Evolutionary conservation across 2,329 filamentous ascomycete species (phyloP).

Genomic region (Microcyclospora tardicrescens): DNA sequence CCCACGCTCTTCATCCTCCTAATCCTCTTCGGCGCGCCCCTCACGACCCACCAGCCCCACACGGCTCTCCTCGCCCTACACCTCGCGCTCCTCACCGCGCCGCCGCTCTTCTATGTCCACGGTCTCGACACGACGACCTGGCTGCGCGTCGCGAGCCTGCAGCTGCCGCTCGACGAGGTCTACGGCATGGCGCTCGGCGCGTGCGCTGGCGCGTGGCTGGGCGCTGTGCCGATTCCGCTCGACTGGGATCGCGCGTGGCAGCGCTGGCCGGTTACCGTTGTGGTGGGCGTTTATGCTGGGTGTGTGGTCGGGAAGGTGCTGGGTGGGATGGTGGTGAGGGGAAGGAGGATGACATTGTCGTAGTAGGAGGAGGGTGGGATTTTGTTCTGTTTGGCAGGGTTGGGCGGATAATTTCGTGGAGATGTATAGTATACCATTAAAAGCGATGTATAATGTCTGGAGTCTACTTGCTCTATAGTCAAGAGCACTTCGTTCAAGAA

Average conservation of each 20-base stretch:
- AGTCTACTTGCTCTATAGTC: no score
- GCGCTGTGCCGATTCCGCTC: constrained; percentile 85
- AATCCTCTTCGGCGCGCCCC: constrained; percentile 81
- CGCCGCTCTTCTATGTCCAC: constrained; percentile 74
- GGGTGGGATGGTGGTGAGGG: constrained; percentile 38
- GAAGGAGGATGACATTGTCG: constrained; percentile 29
- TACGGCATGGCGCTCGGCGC: constrained; percentile 73
- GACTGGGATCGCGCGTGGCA: constrained; percentile 99
- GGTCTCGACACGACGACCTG: constrained; percentile 63
- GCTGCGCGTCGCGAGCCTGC: constrained; percentile 53
- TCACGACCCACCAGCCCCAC: constrained; percentile 65
- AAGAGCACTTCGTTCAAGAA: no score
- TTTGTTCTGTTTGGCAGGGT: no score
- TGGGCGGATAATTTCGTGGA: no score
- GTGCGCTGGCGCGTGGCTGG: constrained; percentile 74
- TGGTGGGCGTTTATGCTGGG: constrained; percentile 70
- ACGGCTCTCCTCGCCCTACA: constrained; percentile 73
- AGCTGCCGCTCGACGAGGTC: constrained; percentile 66
- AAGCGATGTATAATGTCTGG: no score
- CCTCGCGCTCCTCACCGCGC: constrained; percentile 62
- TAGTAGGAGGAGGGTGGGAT: neutral
- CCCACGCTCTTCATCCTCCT: constrained; percentile 49
- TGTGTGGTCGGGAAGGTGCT: constrained; percentile 57
- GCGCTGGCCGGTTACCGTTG: constrained; percentile 87
- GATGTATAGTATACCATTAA: no score